These are phyloP conservation scores for Leccinum aurantiacum DNA, from an alignment of 768 basidiomycete species.

Conservation along the genomic window DNA sequence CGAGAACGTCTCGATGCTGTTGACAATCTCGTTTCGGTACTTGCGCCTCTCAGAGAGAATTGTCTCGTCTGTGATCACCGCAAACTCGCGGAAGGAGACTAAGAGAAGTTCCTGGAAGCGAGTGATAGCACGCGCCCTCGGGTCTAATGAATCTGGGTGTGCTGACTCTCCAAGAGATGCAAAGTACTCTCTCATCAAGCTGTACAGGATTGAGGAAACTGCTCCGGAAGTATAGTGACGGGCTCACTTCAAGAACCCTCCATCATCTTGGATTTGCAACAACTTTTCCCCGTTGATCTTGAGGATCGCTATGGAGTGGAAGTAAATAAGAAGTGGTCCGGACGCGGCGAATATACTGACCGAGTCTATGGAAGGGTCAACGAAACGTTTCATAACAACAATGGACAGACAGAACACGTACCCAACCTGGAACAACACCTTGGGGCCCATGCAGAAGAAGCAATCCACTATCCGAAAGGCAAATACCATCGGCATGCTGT, in stretches of 20 bases:
- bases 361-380: slow-evolving; percentile 44
- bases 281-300: slow-evolving; percentile 96
- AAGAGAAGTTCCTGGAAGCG: slow-evolving; percentile 96
- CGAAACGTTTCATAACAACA: slow-evolving; percentile 1
- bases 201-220: slow-evolving; percentile 27
- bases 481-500: slow-evolving; percentile 96
- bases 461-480: slow-evolving; percentile 98
- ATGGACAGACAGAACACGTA: slow-evolving; percentile 32
- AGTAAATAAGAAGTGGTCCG: slow-evolving; percentile 12
- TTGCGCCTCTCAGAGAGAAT: slow-evolving; percentile 83
- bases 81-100: slow-evolving; percentile 97
- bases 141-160: slow-evolving; percentile 84
- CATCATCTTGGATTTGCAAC: slow-evolving; percentile 93
- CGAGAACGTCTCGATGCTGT: slow-evolving; percentile 91
- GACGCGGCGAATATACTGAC: slow-evolving; percentile 37
- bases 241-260: slow-evolving; percentile 88
- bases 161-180: slow-evolving; percentile 91
- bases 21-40: slow-evolving; percentile 86
- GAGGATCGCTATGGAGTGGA: slow-evolving; percentile 68
- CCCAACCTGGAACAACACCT: slow-evolving; percentile 99
- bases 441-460: slow-evolving; percentile 98
- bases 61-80: slow-evolving; percentile 92
- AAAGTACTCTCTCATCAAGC: slow-evolving; percentile 95
- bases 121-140: slow-evolving; percentile 89
- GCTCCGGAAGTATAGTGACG: not conserved